Base-by-base conservation (phyloP, 805 yeast genomes). In the Kregervanrija pseudodelftensis region DNA sequence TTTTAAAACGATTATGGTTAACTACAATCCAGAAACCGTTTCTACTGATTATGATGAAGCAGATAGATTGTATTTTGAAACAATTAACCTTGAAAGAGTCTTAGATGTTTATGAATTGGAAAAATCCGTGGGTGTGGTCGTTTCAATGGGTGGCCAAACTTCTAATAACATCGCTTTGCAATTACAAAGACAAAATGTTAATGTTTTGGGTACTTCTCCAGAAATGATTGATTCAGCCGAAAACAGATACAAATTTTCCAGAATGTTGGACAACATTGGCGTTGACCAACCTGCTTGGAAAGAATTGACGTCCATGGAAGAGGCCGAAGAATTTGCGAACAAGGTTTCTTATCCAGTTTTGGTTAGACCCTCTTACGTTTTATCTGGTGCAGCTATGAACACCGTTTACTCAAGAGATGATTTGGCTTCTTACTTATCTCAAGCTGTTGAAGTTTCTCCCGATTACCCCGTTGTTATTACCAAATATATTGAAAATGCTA, bases 241-340 rank as follows among this genome's bases (percentile, higher is more conserved):
- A 74, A 90, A 91, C 71, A 80, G 99, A 72, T 90, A 88, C 77
- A 91, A 93, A 72, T 91, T 91, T 73, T 88, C 96, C 37, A 86
- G 96, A 69, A 89, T 91, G 95, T 76, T 91, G 70, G 99, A 91
- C 68, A 79, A 79, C 55, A 91, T 91, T 60, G 96, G 95, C 45
- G 97, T 91, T 52, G 99, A 91, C 69, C 99, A 91, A 70, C 99
- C 99, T 37, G 96, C 96, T 34, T 91, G 99, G 99, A 91, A 90
- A 67, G 99, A 91, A 68, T 77, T 91, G 58, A 89, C 98, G 33
- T 86, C 96, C 17, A 74, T 88, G 47, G 87, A 75, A 35, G 98
- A 91, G 67, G 98, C 99, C 48, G 95, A 87, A 64, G 80, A 70
- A 37, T 91, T 91, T 63, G 97, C 98, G 47, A 84, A 87, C 40